Evolutionary conservation across 1,284 basidiomycete species (phyloP).

Genomic region (Boletellus deceptivus): DNA sequence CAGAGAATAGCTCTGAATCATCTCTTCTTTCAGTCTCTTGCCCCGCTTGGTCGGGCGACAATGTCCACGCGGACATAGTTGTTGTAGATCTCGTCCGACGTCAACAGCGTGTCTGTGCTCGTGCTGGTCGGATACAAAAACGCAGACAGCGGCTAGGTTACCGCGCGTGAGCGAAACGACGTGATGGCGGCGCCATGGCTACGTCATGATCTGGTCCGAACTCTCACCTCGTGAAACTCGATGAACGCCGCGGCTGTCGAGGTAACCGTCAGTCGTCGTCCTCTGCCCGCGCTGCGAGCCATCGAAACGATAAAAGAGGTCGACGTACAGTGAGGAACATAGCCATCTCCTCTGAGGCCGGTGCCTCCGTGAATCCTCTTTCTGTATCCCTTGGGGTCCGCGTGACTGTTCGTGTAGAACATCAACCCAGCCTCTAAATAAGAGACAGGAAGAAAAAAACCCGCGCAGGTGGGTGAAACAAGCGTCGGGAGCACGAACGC

Average conservation of each 20-base stretch:
- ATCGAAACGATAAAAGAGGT: not conserved
- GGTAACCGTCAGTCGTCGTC: not conserved
- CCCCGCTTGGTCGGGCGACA: conserved; percentile 12
- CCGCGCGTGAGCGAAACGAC: not conserved
- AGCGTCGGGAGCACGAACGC: conserved; percentile 1
- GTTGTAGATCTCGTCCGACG: conserved; percentile 59
- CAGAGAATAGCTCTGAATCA: too few relatives aligned
- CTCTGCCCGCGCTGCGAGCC: not conserved
- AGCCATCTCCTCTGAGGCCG: conserved; percentile 60
- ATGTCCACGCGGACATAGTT: conserved; percentile 56
- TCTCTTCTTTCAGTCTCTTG: conserved; percentile 8
- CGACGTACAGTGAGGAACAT: conserved; percentile 52
- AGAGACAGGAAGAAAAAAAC: not conserved
- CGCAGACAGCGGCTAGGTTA: conserved; percentile 43
- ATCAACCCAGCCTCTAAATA: conserved; percentile 64
- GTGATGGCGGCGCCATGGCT: not conserved
- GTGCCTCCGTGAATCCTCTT: conserved; percentile 76
- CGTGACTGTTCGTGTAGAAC: conserved; percentile 64
- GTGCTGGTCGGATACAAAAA: conserved; percentile 47
- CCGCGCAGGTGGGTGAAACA: too few relatives aligned
- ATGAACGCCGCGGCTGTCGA: conserved; percentile 62
- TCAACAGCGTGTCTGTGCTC: conserved; percentile 51
- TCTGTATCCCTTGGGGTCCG: conserved; percentile 49
- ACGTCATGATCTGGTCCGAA: not conserved
- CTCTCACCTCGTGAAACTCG: conserved; percentile 64